phyloP scores from a whole-genome alignment of 31 red algal species.

The Bonnemaisonia californica region DNA sequence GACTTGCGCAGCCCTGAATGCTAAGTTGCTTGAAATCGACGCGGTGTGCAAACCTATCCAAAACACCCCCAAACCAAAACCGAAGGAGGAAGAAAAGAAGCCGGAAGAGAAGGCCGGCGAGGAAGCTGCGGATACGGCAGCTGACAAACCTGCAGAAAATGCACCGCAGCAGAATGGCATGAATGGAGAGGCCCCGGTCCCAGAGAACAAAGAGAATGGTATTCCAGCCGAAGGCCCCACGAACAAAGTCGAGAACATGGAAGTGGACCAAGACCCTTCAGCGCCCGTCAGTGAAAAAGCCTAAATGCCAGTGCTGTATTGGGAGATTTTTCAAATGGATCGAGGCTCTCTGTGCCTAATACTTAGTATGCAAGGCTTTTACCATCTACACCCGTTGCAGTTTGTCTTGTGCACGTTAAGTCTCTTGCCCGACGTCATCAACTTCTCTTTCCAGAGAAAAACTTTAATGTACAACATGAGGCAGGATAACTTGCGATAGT shows the following conservation, averaged over 20 bases:
- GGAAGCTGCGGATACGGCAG: neutral
- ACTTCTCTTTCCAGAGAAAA: too few species aligned
- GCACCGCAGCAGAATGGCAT: neutral
- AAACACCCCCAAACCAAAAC: constrained; percentile 85
- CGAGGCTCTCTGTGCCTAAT: too few species aligned
- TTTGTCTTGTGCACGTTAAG: too few species aligned
- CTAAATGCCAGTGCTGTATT: neutral
- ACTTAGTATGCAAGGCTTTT: too few species aligned
- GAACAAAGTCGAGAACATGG: neutral
- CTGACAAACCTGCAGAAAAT: neutral
- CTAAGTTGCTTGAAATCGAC: constrained; percentile 50
- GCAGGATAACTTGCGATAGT: neutral
- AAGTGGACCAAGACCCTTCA: neutral
- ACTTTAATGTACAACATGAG: neutral
- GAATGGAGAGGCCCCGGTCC: neutral
- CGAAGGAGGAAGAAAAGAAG: constrained; percentile 65
- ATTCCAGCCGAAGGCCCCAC: neutral
- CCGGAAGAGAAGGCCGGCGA: constrained; percentile 16
- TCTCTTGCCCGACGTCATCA: too few species aligned
- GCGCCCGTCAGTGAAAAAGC: neutral
- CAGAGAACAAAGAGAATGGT: neutral
- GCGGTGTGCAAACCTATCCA: constrained; percentile 71
- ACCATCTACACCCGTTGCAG: too few species aligned
- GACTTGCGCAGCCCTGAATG: constrained; percentile 62
- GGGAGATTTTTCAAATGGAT: neutral